These are phyloP conservation scores for Phycomyces nitens DNA, from an alignment of 192 early-diverging fungal genomes.

Conservation along the genomic window DNA sequence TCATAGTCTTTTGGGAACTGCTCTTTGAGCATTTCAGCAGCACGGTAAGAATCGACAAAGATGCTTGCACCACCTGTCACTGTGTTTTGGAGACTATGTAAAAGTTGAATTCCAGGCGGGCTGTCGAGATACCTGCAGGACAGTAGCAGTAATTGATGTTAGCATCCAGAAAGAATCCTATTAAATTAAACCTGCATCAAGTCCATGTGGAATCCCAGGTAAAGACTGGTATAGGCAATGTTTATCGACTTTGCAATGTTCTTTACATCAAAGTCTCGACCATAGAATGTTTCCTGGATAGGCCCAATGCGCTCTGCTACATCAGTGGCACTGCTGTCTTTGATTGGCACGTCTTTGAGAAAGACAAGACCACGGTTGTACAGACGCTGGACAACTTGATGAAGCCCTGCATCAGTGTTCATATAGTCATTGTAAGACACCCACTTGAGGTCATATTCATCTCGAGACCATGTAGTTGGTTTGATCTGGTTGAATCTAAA, in stretches of 20 bases:
- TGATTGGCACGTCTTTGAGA: conserved; percentile 57
- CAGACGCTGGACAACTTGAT: conserved; percentile 51
- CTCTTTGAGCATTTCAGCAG: conserved; percentile 57
- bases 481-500: conserved; percentile 30
- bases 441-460: conserved; percentile 42
- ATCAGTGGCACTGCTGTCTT: conserved; percentile 52
- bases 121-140: conserved; percentile 69
- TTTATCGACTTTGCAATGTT: conserved; percentile 71
- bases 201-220: conserved; percentile 86
- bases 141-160: background rate
- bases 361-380: conserved; percentile 68
- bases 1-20: conserved; percentile 58
- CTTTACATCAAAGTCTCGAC: conserved; percentile 74
- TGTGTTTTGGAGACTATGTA: conserved; percentile 74
- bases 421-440: conserved; percentile 56
- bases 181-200: conserved; percentile 55
- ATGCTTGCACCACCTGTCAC: conserved; percentile 71
- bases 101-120: conserved; percentile 77
- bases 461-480: conserved; percentile 40
- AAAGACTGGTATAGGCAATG: conserved; percentile 80
- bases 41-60: conserved; percentile 72
- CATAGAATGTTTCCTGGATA: conserved; percentile 74
- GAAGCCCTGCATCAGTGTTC: conserved; percentile 49
- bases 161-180: too few species aligned
- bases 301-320: conserved; percentile 66